Conservation (phyloP, 768 basidiomycete species). For the Holtermanniella nyarrowii region DNA sequence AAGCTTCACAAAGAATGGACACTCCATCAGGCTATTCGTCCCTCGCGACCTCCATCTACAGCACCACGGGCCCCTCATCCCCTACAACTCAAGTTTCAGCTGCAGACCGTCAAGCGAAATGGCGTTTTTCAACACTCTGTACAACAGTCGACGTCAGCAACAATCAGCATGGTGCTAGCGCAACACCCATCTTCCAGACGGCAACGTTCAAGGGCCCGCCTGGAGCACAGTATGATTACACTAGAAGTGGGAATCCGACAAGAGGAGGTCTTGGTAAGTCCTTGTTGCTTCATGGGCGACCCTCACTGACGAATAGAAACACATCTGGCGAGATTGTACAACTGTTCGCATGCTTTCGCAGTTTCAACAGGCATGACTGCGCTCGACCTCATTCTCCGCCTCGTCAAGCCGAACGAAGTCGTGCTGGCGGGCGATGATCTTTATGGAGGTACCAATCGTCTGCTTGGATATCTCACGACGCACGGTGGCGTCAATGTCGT, state of each 20-base stretch:
- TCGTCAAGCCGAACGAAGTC: conserved; percentile 91
- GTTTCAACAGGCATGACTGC: conserved; percentile 98
- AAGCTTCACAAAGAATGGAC: too few species aligned
- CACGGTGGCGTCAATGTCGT: conserved; percentile 82
- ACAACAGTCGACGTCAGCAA: conserved; percentile 50
- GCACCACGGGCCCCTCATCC: conserved; percentile 4
- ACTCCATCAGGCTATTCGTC: conserved; percentile 28
- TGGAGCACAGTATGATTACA: conserved; percentile 76
- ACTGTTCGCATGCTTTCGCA: conserved; percentile 75
- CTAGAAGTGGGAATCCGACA: conserved; percentile 92
- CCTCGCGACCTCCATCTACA: conserved; percentile 35
- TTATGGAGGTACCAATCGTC: conserved; percentile 94
- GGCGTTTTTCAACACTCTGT: conserved; percentile 37
- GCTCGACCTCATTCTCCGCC: conserved; percentile 82
- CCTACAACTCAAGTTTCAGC: conserved; percentile 13
- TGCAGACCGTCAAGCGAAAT: conserved; percentile 25
- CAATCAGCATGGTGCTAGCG: conserved; percentile 89
- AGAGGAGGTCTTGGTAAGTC: conserved; percentile 81
- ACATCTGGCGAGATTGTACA: conserved; percentile 93
- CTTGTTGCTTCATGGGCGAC: neutral
- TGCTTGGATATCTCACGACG: conserved; percentile 74
- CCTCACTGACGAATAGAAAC: conserved; percentile 55
- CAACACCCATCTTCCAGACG: conserved; percentile 95
- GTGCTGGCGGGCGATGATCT: conserved; percentile 94
- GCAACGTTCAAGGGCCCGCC: conserved; percentile 93